Conservation (phyloP, 2,329 filamentous ascomycete genomes). For the Fusarium falciforme region DNA sequence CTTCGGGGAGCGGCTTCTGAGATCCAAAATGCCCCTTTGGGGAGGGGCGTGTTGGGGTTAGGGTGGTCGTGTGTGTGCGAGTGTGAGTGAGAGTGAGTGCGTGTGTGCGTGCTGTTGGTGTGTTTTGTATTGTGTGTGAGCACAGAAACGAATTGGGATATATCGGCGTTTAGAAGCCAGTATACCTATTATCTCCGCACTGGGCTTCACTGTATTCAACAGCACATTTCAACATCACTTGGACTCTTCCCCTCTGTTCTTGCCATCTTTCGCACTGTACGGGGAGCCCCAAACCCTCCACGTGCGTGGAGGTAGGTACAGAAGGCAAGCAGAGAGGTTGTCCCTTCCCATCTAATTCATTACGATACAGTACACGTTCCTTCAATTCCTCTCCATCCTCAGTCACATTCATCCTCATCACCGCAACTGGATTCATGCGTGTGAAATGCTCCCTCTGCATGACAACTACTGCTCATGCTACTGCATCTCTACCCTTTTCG, state of each 20-base stretch:
- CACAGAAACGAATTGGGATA: slow-evolving; percentile 5
- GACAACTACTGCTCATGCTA: slow-evolving; percentile 27
- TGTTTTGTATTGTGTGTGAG: slow-evolving; percentile 6
- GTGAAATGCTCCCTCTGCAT: slow-evolving; percentile 2
- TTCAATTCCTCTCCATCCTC: not conserved
- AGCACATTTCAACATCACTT: not conserved
- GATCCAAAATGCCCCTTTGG: slow-evolving; percentile 21
- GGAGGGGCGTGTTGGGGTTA: slow-evolving; percentile 3
- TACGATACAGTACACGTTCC: not conserved
- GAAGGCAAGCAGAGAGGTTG: not conserved
- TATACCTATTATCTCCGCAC: not conserved
- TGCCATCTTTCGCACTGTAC: not conserved
- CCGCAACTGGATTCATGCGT: slow-evolving; percentile 14
- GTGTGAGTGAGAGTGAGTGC: slow-evolving; percentile 1
- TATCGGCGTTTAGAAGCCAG: not conserved
- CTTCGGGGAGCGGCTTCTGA: slow-evolving; percentile 32
- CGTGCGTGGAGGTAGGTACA: not conserved
- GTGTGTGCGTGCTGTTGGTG: slow-evolving; percentile 9
- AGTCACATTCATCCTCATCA: not conserved
- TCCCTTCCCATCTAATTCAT: not conserved
- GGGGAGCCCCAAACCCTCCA: not conserved
- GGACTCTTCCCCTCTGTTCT: not conserved
- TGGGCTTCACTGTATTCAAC: not conserved
- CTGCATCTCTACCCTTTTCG: slow-evolving; percentile 18
- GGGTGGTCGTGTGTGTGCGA: slow-evolving; percentile 2